Conservation (phyloP, 495 filamentous ascomycete genomes). For the Parmelia sp. region DNA sequence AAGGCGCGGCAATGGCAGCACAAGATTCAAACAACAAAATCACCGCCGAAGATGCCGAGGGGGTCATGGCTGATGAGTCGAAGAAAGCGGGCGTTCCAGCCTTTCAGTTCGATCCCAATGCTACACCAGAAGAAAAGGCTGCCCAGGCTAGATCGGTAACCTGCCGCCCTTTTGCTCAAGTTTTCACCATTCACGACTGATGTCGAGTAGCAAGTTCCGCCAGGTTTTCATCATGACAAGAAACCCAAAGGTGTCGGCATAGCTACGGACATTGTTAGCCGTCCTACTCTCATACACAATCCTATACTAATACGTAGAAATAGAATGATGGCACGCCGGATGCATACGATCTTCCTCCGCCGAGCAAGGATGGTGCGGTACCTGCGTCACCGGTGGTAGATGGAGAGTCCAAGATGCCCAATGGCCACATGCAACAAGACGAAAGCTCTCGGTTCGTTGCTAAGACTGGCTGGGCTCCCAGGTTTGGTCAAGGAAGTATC, state of each 20-base stretch:
- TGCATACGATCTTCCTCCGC: slow-evolving; percentile 70
- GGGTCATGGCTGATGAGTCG: slow-evolving; percentile 65
- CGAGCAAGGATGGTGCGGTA: slow-evolving; percentile 61
- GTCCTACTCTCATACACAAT: neutral
- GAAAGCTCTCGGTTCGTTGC: slow-evolving; percentile 54
- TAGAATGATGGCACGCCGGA: slow-evolving; percentile 62
- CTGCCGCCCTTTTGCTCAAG: slow-evolving; percentile 20
- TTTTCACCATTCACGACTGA: slow-evolving; percentile 18
- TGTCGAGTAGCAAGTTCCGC: slow-evolving; percentile 45
- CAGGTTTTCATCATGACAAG: slow-evolving; percentile 56
- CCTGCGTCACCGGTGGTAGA: slow-evolving; percentile 36
- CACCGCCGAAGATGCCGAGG: slow-evolving; percentile 63
- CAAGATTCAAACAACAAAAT: slow-evolving; percentile 61
- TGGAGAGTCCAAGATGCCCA: slow-evolving; percentile 41
- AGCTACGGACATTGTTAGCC: slow-evolving; percentile 61
- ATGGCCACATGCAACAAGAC: slow-evolving; percentile 50
- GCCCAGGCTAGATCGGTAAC: slow-evolving; percentile 71
- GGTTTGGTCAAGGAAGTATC: slow-evolving; percentile 57
- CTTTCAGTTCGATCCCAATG: slow-evolving; percentile 82
- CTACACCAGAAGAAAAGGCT: slow-evolving; percentile 74
- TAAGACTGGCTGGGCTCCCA: slow-evolving; percentile 80
- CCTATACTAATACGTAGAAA: slow-evolving; percentile 13
- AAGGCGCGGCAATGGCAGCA: slow-evolving; percentile 62
- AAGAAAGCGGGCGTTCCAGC: slow-evolving; percentile 68
- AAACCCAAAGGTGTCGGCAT: slow-evolving; percentile 64